These are phyloP conservation scores for Monosporascus cannonballus DNA, from an alignment of 2,329 filamentous ascomycete genomes.

Conservation along the genomic window DNA sequence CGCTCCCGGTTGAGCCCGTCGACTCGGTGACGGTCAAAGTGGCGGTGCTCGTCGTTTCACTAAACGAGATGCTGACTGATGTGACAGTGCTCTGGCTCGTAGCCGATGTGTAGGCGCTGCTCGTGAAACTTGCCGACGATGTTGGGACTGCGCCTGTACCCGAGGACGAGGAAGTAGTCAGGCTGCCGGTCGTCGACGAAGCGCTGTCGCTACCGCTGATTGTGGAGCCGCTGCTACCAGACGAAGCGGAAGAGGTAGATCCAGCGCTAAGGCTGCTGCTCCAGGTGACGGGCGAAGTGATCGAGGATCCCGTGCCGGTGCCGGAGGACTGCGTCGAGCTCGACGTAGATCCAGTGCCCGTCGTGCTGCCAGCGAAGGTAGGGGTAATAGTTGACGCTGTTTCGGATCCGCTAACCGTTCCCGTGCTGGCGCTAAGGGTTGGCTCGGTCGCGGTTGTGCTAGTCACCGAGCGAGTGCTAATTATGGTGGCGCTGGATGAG, in stretches of 20 bases:
- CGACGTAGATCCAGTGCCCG: conserved; percentile 5
- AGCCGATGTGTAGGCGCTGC: background rate
- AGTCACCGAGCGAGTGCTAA: background rate
- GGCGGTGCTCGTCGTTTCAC: background rate
- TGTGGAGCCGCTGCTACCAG: background rate
- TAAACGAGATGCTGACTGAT: background rate
- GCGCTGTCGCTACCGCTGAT: too few relatives aligned
- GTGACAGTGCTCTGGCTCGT: background rate
- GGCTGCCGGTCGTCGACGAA: background rate
- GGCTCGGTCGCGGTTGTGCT: background rate
- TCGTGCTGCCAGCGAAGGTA: background rate
- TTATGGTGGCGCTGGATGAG: background rate
- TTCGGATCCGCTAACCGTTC: background rate
- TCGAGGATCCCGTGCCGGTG: conserved; percentile 6
- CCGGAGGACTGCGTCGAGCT: background rate
- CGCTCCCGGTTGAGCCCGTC: background rate
- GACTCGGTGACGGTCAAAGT: background rate
- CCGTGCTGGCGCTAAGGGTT: too few relatives aligned
- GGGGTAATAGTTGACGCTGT: background rate
- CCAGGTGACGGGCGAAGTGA: conserved; percentile 7
- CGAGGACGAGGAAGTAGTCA: background rate
- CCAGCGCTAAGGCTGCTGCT: conserved; percentile 7
- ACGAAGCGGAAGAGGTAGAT: conserved; percentile 4
- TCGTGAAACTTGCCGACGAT: background rate
- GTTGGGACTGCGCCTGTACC: background rate